Percentiles rank a stretch among this genome's conserved stretches.
Evolutionary conservation across 495 filamentous ascomycete species (phyloP).

Genomic region (Hyaloscypha bicolor): DNA sequence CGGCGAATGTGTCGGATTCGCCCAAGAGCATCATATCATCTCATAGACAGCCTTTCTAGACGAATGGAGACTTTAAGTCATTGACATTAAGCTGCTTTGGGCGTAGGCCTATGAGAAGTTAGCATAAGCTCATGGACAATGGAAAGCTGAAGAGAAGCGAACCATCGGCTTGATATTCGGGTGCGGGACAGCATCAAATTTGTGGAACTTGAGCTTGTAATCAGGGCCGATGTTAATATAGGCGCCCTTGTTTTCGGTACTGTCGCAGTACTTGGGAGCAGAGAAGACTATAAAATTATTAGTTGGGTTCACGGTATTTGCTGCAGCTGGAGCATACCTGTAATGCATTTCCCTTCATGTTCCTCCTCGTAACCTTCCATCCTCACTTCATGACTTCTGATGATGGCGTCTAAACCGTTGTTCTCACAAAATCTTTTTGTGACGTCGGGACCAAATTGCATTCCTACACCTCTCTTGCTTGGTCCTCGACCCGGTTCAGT

Average conservation of each 20-base stretch:
- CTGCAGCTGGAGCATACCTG: constrained; percentile 52
- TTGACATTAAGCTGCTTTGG: constrained; percentile 72
- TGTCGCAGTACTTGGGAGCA: constrained; percentile 95
- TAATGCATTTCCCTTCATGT: constrained; percentile 95
- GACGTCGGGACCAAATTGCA: constrained; percentile 96
- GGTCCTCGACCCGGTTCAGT: constrained; percentile 81
- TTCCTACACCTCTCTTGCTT: constrained; percentile 93
- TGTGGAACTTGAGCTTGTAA: constrained; percentile 84
- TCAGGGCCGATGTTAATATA: constrained; percentile 97
- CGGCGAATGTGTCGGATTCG: not conserved
- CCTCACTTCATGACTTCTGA: constrained; percentile 94
- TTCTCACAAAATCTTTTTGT: constrained; percentile 96
- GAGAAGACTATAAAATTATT: constrained; percentile 73
- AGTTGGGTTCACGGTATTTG: constrained; percentile 21
- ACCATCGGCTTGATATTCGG: constrained; percentile 87
- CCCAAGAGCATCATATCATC: constrained; percentile 10
- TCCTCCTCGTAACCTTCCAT: constrained; percentile 99
- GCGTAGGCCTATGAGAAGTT: constrained; percentile 68
- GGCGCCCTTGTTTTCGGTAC: constrained; percentile 95
- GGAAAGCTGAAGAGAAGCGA: not conserved
- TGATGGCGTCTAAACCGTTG: constrained; percentile 92
- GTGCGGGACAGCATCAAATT: constrained; percentile 96
- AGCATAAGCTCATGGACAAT: constrained; percentile 23
- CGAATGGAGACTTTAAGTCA: constrained; percentile 13
- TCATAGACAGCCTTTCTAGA: not conserved